Base-by-base conservation (phyloP, 2,329 filamentous ascomycete species). In the Fusarium phyllophilum region DNA sequence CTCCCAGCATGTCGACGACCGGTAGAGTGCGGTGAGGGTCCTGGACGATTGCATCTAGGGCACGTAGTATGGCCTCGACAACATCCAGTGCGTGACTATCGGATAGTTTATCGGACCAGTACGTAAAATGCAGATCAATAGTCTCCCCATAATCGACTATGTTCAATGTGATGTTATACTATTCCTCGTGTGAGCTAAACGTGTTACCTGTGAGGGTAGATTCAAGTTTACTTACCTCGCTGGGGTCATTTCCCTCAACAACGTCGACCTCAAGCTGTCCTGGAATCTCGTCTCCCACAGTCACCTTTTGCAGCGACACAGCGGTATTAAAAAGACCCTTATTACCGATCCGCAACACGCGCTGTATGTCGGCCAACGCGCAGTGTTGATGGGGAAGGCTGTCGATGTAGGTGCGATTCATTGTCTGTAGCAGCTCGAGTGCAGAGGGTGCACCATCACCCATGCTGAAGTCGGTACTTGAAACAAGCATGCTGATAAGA, bases 371-470 rank as follows among this genome's bases (percentile, higher is more conserved):
- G 5, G 54, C 54, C n/a, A 57, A 13, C 3, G 41, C 12, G 22
- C 39, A 45, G 39, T 57, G 54, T 57, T 57, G 54, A 45, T 57
- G 54, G n/a, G 54, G 54, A 12, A 57, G 54, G 17, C 54, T 57
- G 39, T 57, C 54, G 18, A 57, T 36, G 12, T 57, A 57, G 41
- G 39, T 36, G 15, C 41, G 41, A 10, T 57, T 57, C 54, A 57
- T 57, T 5, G 54, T 29, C 29, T 36, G 54, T 9, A 57, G 54
- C 41, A 57, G 29, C 54, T 45, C 54, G 8, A 57, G 41, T 5
- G 54, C 41, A 6, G 41, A 57, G 54, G 41, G 39, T n/a, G 41
- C 41, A 36, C 12, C 54, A 22, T 45, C n/a, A 26, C 41, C 18
- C 39, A 34, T 45, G 31, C n/a, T 20, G 31, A 45, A 57, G 29